Conservation (phyloP, 441 rosid genomes). For the Gossypium armourianum region DNA sequence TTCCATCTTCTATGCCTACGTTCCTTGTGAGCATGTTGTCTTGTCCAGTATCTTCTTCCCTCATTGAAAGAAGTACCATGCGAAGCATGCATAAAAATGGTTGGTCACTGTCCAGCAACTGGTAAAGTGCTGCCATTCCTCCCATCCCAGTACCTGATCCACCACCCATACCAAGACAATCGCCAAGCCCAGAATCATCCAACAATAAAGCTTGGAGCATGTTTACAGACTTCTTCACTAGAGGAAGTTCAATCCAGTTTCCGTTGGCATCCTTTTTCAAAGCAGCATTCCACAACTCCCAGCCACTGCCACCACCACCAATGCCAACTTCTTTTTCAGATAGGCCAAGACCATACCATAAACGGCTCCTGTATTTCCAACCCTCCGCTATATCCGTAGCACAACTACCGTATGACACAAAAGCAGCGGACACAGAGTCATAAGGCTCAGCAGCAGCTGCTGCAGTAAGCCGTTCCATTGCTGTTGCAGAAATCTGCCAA, state of each 20-base stretch:
- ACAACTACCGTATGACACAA: constrained; percentile 95
- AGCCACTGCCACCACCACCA: constrained; percentile 95
- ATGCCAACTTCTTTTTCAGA: constrained; percentile 50
- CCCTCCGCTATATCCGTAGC: constrained; percentile 85
- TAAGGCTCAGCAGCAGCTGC: constrained; percentile 97
- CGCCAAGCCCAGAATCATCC: constrained; percentile 96
- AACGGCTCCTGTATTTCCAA: constrained; percentile 93
- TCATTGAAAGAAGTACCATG: constrained; percentile 93
- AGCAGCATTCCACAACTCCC: constrained; percentile 74
- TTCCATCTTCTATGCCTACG: constrained; percentile 38
- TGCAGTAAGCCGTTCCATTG: constrained; percentile 91
- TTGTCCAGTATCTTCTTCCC: constrained; percentile 91
- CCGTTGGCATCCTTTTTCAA: constrained; percentile 88
- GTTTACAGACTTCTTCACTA: constrained; percentile 81
- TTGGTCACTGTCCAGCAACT: constrained; percentile 92
- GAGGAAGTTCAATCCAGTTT: constrained; percentile 89
- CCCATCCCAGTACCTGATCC: constrained; percentile 99
- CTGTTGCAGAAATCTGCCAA: constrained; percentile 79
- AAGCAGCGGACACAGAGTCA: constrained; percentile 92
- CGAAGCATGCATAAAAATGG: constrained; percentile 99
- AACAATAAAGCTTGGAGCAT: constrained; percentile 94
- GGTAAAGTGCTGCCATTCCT: constrained; percentile 95
- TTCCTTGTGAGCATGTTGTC: constrained; percentile 63
- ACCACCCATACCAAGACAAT: constrained; percentile 96
- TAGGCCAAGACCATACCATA: constrained; percentile 93